These are phyloP conservation scores for Tylopilus orsonianus DNA, from an alignment of 1,284 basidiomycete species.

Conservation along the genomic window DNA sequence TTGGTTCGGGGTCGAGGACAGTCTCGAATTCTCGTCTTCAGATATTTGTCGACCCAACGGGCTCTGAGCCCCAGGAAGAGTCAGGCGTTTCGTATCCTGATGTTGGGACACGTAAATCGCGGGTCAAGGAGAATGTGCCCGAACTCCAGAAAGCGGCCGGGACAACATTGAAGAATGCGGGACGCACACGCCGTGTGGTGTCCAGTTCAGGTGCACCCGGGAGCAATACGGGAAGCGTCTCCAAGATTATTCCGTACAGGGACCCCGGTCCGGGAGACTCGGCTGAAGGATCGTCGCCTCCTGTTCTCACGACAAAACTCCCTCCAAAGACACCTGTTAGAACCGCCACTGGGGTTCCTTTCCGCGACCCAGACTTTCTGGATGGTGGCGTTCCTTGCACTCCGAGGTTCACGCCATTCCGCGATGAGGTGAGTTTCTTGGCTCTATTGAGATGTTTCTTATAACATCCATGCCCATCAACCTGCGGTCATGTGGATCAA, in stretches of 20 bases:
- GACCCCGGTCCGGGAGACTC: slow-evolving; percentile 42
- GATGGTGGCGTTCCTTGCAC: slow-evolving; percentile 39
- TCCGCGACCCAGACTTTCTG: slow-evolving; percentile 37
- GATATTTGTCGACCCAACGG: slow-evolving; percentile 69
- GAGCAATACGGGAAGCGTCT: slow-evolving; percentile 18
- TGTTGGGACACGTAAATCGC: slow-evolving; percentile 68
- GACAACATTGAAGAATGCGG: slow-evolving; percentile 60
- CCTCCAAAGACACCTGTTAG: slow-evolving; percentile 32
- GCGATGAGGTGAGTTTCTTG: slow-evolving; percentile 54
- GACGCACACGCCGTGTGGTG: slow-evolving; percentile 50
- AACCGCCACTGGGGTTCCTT: slow-evolving; percentile 36
- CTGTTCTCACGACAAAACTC: slow-evolving; percentile 33
- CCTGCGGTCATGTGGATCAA: slow-evolving; percentile 14
- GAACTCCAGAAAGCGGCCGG: slow-evolving; percentile 66
- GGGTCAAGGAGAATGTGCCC: slow-evolving; percentile 72
- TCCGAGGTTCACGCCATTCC: slow-evolving; percentile 64
- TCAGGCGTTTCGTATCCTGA: slow-evolving; percentile 60
- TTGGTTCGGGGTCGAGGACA: slow-evolving; percentile 26
- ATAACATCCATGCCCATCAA: background rate
- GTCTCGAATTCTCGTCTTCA: slow-evolving; percentile 57
- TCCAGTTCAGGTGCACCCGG: slow-evolving; percentile 40
- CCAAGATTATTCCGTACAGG: slow-evolving; percentile 56
- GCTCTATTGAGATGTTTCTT: slow-evolving; percentile 6
- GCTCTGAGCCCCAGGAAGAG: slow-evolving; percentile 44
- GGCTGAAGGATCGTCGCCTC: slow-evolving; percentile 22